Base-by-base conservation (phyloP, 169 alveolate species). In the Theileria parva region DNA sequence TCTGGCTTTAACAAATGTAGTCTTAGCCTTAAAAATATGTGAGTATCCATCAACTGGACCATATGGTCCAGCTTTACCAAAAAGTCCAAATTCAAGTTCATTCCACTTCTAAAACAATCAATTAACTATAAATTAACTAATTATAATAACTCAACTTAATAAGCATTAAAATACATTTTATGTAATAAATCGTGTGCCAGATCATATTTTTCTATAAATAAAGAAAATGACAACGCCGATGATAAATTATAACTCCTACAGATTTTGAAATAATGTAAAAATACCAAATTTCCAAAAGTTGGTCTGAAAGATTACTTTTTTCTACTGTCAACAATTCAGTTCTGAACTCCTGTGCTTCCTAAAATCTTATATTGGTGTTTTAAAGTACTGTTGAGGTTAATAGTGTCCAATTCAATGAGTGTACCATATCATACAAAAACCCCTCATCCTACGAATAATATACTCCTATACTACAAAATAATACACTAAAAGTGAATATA, bases 181-280 rank as follows among this genome's bases (percentile, higher is more conserved):
- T 65, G 63, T 21, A 85, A 81, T 4, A 85, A 69, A 13, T 85
- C 83, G 32, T 53, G 76, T 0, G 95, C 89, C 34, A 91, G 77
- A 23, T 87, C 88, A 53, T 91, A 91, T 55, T 91, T 91, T 67
- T 91, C 92, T 48, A 86, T 85, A 93, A 93, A 91, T 61, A 91
- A 70, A 30, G 92, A 81, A 59, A 91, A 85, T 15, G 95, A 76
- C 69, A 91, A 75, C 19, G 95, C 91, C 23, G 92, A 75, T 27
- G 91, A 30, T 0, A 86, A 79, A 59, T 86, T 64, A 28, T 80
- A 68, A 74, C 84, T 85, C 75, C 84, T 64, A 69, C 1, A 6
- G 19, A 28, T 30, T 28, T 15, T 57, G 27, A 25, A n/a, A 21
- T 9, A 57, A 13, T 74, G 9, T 23, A 74, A 19, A 34, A 67